These are phyloP conservation scores for Termitomyces sp. DNA, from an alignment of 768 basidiomycete genomes.

Conservation along the genomic window DNA sequence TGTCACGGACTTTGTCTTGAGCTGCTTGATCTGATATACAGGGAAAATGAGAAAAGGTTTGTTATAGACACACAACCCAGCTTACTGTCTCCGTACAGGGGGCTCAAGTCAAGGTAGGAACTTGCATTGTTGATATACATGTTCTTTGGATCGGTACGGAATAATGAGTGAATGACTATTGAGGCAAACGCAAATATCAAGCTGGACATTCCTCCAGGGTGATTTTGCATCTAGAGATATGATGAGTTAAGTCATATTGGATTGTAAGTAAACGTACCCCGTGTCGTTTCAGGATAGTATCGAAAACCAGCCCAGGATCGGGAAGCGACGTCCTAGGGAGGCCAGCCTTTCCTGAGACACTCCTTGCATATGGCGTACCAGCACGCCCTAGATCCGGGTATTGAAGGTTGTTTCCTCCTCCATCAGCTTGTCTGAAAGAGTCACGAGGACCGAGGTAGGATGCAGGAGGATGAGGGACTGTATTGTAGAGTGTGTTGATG, in stretches of 20 bases:
- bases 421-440: constrained; percentile 42
- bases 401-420: constrained; percentile 40
- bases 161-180: constrained; percentile 39
- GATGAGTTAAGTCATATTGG: not conserved
- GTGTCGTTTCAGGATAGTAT: constrained; percentile 43
- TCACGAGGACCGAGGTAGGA: constrained; percentile 27
- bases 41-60: not conserved
- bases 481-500: constrained; percentile 45
- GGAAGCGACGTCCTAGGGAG: constrained; percentile 39
- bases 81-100: constrained; percentile 47
- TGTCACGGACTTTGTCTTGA: constrained; percentile 41
- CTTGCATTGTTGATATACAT: constrained; percentile 44
- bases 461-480: constrained; percentile 48
- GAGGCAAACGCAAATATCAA: constrained; percentile 64
- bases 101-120: constrained; percentile 52
- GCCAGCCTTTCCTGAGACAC: constrained; percentile 38
- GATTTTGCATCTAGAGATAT: constrained; percentile 18
- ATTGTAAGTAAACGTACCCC: constrained; percentile 20
- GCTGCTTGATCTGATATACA: constrained; percentile 23
- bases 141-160: constrained; percentile 39
- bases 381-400: constrained; percentile 43
- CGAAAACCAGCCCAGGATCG: constrained; percentile 56
- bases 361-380: constrained; percentile 47
- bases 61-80: not conserved
- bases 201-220: constrained; percentile 54